Evolutionary conservation across 2,329 filamentous ascomycete genomes (phyloP), one percentile per base, ranked within the genome.

Genomic region (Sphaerulina vaccinii): DNA sequence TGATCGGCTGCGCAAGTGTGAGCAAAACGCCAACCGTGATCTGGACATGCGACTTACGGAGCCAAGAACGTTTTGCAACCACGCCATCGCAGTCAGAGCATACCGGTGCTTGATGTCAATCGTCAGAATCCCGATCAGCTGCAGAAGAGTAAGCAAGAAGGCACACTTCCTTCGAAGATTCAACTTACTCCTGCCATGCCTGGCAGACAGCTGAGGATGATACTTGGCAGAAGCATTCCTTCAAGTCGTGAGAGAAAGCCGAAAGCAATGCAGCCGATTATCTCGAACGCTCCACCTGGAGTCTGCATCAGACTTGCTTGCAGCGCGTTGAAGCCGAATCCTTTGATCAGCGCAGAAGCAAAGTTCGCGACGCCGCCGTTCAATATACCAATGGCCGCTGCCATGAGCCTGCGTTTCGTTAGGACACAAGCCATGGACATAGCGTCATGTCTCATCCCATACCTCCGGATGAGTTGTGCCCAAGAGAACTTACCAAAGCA

Each of bases 221-320:
- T 57, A 9, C 46, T 51, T 1, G 54, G 55, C 19, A 47, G 52
- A 2, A 55, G 49, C 44, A 21, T 56, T 27, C 21, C 54, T 33
- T 41, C 16, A 32, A 36, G 48, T 22, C 18, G 44, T 29, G 18
- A 55, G 29, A 50, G 42, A 23, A 41, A 53, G 23, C 52, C 52
- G 32, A 55, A 51, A 21, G 50, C 18, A 21, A 55, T 55, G 21
- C 52, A 55, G 2, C 49, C 46, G 2, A 60, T 39, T 38, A 60
- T 56, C 35, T 55, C 53, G 32, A 60, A 50, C 5, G 56, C 56
- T 7, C 56, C 53, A 3, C 62, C 66, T 55, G 79, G 69, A n/a
- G 87, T 85, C 1, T 79, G 77, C 6, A 87, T 74, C 27, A 87
- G 65, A 61, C 86, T 87, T 1, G 82, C 76, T 18, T 81, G 70